Evolutionary conservation across 495 filamentous ascomycete genomes (phyloP).

Genomic region (Thermothielavioides terrestris): DNA sequence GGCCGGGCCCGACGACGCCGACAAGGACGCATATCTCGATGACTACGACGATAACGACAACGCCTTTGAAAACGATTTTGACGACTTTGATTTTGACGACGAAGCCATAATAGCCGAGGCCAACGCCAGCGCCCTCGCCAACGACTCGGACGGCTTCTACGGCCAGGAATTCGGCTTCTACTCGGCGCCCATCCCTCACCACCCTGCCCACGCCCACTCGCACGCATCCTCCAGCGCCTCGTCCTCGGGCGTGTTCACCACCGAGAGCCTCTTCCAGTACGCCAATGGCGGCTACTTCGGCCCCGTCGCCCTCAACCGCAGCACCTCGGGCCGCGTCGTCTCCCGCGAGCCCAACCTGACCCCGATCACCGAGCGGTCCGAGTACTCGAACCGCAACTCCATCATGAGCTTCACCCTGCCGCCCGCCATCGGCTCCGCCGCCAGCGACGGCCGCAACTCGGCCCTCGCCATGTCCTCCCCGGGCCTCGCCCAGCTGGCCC

Average conservation of each 20-base stretch:
- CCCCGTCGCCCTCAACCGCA: constrained; percentile 53
- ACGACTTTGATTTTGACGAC: constrained; percentile 59
- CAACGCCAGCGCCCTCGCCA: constrained; percentile 86
- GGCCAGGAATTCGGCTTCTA: constrained; percentile 98
- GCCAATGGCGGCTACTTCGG: constrained; percentile 90
- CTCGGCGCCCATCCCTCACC: constrained; percentile 48
- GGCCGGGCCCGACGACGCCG: constrained; percentile 32
- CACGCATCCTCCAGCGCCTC: constrained; percentile 5
- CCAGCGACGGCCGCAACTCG: constrained; percentile 17
- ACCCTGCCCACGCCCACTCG: constrained; percentile 19
- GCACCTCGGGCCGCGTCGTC: constrained; percentile 50
- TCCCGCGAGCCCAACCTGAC: constrained; percentile 85
- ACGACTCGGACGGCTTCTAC: constrained; percentile 87
- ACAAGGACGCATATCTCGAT: constrained; percentile 34
- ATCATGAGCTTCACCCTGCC: constrained; percentile 65
- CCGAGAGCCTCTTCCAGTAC: constrained; percentile 45
- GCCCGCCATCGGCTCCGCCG: constrained; percentile 30
- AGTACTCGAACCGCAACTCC: constrained; percentile 91
- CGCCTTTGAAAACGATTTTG: constrained; percentile 38
- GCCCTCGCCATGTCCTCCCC: constrained; percentile 24
- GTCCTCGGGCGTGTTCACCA: constrained; percentile 25
- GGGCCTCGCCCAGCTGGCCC: constrained; percentile 62
- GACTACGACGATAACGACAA: constrained; percentile 34
- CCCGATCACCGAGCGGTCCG: constrained; percentile 91
- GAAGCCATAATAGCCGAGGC: constrained; percentile 89